Conservation (phyloP, 2,329 filamentous ascomycete species). For the Lizonia empirigonia region DNA sequence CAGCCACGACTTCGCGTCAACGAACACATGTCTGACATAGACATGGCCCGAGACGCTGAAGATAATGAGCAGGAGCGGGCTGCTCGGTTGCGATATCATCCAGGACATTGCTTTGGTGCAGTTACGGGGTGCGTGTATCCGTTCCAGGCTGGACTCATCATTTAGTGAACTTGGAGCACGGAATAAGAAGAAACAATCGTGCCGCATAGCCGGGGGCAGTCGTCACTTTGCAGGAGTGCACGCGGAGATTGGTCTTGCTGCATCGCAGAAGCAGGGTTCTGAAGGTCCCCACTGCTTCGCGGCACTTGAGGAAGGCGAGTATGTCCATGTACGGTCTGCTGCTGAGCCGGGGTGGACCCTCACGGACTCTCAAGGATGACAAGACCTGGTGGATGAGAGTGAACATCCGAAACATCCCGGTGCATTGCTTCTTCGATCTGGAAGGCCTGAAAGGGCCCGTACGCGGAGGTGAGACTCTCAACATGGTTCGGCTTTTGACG, state of each 20-base stretch:
- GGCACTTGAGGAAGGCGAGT: no score
- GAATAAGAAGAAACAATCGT: not conserved
- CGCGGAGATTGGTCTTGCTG: no score
- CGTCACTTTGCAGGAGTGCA: not conserved
- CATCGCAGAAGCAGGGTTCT: no score
- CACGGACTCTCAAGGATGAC: not conserved
- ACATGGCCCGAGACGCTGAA: not conserved
- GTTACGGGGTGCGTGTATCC: slow-evolving; percentile 6
- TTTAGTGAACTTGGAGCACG: not conserved
- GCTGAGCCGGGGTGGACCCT: not conserved
- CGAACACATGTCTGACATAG: not conserved
- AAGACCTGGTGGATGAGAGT: not conserved
- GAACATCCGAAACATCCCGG: not conserved
- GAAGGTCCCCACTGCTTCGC: no score
- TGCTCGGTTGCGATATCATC: not conserved
- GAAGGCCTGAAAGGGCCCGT: not conserved
- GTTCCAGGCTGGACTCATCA: not conserved
- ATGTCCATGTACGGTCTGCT: not conserved
- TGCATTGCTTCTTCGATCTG: not conserved
- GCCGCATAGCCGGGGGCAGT: not conserved
- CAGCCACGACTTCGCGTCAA: not conserved
- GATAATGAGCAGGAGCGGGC: slow-evolving; percentile 1
- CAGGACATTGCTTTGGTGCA: slow-evolving; percentile 8
- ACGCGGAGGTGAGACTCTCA: not conserved
- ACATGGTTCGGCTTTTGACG: not conserved